These are phyloP conservation scores for Wickerhamiella infanticola DNA, from an alignment of 1,139 yeast species.

Conservation along the genomic window DNA sequence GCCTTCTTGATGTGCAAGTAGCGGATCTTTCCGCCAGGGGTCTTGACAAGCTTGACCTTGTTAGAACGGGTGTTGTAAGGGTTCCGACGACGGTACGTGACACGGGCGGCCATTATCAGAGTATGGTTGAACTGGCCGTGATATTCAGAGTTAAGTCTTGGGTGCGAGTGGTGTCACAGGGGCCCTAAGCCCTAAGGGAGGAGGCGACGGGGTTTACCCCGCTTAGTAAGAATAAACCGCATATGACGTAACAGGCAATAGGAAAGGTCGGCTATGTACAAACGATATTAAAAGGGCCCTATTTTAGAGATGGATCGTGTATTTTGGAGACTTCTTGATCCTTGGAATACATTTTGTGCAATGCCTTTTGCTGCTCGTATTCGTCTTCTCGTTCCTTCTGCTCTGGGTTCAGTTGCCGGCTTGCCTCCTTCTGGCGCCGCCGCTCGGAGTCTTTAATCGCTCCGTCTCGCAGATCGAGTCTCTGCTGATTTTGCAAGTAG, in stretches of 20 bases:
- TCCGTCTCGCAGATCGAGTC: constrained; percentile 57
- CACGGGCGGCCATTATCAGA: constrained; percentile 17
- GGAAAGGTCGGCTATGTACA: no score
- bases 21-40: constrained; percentile 98
- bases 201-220: no score
- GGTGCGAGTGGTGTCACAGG: background rate
- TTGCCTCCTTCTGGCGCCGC: constrained; percentile 30
- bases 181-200: constrained; percentile 1
- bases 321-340: constrained; percentile 45
- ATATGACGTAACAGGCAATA: no score
- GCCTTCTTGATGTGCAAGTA: constrained; percentile 95
- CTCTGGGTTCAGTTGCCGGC: background rate
- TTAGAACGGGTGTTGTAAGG: constrained; percentile 96
- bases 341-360: constrained; percentile 45
- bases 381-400: constrained; percentile 45
- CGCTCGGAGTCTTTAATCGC: constrained; percentile 66
- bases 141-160: background rate
- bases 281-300: background rate
- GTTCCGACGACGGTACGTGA: constrained; percentile 19
- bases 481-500: constrained; percentile 48
- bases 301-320: background rate
- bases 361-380: constrained; percentile 57
- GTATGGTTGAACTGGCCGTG: constrained; percentile 1
- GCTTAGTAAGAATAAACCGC: no score
- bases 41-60: constrained; percentile 98